These are phyloP conservation scores for Tulasnella sp. DNA, from an alignment of 768 basidiomycete genomes.

Conservation along the genomic window DNA sequence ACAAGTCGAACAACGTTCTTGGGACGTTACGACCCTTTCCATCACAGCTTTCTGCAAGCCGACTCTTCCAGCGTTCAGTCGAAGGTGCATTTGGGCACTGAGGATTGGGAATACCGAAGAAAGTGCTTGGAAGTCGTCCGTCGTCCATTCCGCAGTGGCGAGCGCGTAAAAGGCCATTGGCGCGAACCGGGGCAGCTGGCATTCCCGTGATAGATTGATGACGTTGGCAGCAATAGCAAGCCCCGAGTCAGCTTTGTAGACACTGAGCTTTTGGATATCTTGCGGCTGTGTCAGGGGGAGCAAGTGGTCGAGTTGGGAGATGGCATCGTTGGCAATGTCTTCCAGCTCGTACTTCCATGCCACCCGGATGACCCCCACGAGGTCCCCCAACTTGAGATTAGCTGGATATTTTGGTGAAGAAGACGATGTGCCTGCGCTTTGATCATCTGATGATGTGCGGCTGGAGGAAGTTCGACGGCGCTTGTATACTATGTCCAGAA, in stretches of 20 bases:
- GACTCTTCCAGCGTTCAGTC: background rate
- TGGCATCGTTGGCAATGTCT: background rate
- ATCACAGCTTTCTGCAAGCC: background rate
- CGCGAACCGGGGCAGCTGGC: background rate
- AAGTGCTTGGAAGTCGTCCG: background rate
- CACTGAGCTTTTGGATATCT: background rate
- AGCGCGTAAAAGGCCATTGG: slow-evolving; percentile 10
- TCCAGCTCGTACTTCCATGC: slow-evolving; percentile 1
- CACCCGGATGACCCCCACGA: background rate
- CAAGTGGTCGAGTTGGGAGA: background rate
- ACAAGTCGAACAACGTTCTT: background rate
- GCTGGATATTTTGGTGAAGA: background rate
- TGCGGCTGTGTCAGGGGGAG: background rate
- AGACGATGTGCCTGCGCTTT: background rate
- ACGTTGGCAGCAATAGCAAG: background rate
- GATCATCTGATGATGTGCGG: background rate
- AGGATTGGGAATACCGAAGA: background rate
- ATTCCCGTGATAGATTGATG: background rate
- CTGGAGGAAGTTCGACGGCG: background rate
- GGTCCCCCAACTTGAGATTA: background rate
- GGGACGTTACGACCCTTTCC: background rate
- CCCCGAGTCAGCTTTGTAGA: background rate
- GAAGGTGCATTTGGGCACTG: background rate
- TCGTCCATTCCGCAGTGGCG: background rate
- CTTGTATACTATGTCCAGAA: background rate